Base-by-base conservation (phyloP, 192 early-diverging fungal species). In the Backusella westeae region DNA sequence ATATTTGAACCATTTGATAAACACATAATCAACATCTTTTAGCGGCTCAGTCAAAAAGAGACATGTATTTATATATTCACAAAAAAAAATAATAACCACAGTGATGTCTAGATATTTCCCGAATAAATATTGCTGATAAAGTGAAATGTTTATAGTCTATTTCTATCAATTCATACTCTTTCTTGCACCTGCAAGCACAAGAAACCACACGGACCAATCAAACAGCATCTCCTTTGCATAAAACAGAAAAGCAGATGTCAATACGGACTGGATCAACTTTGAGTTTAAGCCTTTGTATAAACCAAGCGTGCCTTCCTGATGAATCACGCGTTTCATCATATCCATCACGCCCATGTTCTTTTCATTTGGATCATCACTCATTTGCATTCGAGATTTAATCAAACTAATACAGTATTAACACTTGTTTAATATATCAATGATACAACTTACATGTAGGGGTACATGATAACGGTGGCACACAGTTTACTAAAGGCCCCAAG, bases 401-500 rank as follows among this genome's bases (percentile, higher is more conserved):
- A 68, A 19, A 38, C 67, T 68, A 67, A 35, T 19, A 44, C 42
- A 44, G 3, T 44, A 4, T 44, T 44, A 44, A 17, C 21, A 10
- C 5, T 29, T 67, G 21, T 29, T 67, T 26, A 67, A 5, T 9
- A 67, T 6, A 26, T 34, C 23, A 14, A 32, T 32, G 32, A 32
- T 32, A 3, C 32, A 19, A 69, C 86, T 80, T 81, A 94, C 87
- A 98, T 96, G 87, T 99, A 99, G 53, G 97, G 97, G 78, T 98
- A 99, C 15, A 96, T 99, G 74, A 95, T 90, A 77, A 85, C 84
- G 38, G 97, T 99, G 19, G 97, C 96, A 53, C 89, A 89, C 29
- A 99, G 86, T 87, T 99, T 99, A 81, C 91, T 93, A 77, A 99
- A 85, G 65, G 97, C 97, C 12, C 97, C 97, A 52, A 98, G 88